A percentile compares a stretch with the other conserved stretches of the same genome.
These are phyloP conservation scores for Taxillus chinensis DNA, from an alignment of 164 flowering plant genomes.

Conservation along the genomic window DNA sequence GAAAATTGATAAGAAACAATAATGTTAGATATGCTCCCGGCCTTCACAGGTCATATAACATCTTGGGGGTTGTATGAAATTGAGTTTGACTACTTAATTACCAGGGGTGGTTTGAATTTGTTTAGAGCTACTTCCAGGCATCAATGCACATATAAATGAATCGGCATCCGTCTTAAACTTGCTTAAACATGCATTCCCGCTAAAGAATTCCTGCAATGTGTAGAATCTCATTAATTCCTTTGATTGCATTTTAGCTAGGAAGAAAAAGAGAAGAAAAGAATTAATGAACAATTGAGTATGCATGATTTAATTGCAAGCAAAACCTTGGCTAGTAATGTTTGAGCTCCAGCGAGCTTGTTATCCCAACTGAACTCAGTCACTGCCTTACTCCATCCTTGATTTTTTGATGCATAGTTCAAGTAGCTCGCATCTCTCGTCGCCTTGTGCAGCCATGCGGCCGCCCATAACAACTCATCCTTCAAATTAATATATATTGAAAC, in stretches of 20 bases:
- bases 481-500: too few species aligned
- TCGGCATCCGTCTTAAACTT: constrained; percentile 49
- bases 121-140: constrained; percentile 65
- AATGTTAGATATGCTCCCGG: too few species aligned
- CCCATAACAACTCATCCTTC: constrained; percentile 93
- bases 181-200: constrained; percentile 32
- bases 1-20: too few species aligned
- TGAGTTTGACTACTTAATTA: constrained; percentile 4
- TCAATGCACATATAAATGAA: constrained; percentile 61
- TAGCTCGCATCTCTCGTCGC: constrained; percentile 68
- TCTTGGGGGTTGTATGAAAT: too few species aligned
- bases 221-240: neutral
- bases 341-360: constrained; percentile 90
- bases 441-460: constrained; percentile 89
- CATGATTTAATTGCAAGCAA: neutral
- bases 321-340: constrained; percentile 85
- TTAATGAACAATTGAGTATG: too few species aligned
- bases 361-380: constrained; percentile 93
- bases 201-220: constrained; percentile 44
- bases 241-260: too few species aligned
- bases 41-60: too few species aligned
- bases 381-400: constrained; percentile 76
- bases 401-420: constrained; percentile 63
- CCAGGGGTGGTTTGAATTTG: constrained; percentile 70
- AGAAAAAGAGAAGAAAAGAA: neutral